A percentile compares a stretch with the other conserved stretches of the same genome.
These are phyloP conservation scores for Termitomyces heimii DNA, from an alignment of 768 basidiomycete genomes.

Conservation along the genomic window DNA sequence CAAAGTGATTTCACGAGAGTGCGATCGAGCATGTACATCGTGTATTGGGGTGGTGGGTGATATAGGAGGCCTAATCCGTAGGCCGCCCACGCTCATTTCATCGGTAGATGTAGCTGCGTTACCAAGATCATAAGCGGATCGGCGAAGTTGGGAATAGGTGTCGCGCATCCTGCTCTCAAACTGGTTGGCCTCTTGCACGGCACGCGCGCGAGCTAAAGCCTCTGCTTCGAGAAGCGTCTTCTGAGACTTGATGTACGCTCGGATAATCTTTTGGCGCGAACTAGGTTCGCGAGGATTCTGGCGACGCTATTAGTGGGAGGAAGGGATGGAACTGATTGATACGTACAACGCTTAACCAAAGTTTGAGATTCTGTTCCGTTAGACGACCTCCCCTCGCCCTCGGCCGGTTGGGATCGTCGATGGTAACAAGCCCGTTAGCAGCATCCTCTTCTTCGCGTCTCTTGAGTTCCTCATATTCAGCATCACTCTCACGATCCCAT, in stretches of 20 bases:
- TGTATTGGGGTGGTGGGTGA: slow-evolving; percentile 33
- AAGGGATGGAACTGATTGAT: background rate
- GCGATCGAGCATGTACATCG: slow-evolving; percentile 38
- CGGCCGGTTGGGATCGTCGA: slow-evolving; percentile 51
- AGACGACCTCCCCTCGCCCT: slow-evolving; percentile 61
- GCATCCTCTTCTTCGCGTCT: slow-evolving; percentile 69
- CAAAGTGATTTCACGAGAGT: slow-evolving; percentile 70
- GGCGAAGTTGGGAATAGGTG: slow-evolving; percentile 71
- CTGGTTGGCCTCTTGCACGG: slow-evolving; percentile 71
- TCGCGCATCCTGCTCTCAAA: slow-evolving; percentile 76
- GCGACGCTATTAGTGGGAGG: slow-evolving; percentile 7
- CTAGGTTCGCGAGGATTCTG: slow-evolving; percentile 91
- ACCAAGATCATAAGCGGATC: slow-evolving; percentile 70
- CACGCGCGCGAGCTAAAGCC: slow-evolving; percentile 68
- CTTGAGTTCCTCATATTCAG: slow-evolving; percentile 69
- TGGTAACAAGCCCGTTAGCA: slow-evolving; percentile 36
- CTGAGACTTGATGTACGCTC: slow-evolving; percentile 79
- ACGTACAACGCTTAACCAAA: slow-evolving; percentile 77
- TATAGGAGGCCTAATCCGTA: slow-evolving; percentile 65
- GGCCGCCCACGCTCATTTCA: slow-evolving; percentile 53
- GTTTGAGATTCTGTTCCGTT: slow-evolving; percentile 71
- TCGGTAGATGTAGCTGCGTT: slow-evolving; percentile 40
- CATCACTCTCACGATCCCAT: slow-evolving; percentile 92
- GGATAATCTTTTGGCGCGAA: slow-evolving; percentile 77
- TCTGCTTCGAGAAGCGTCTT: slow-evolving; percentile 78